These are phyloP conservation scores for Lantana camara DNA, from an alignment of 257 asterid species.

Conservation along the genomic window DNA sequence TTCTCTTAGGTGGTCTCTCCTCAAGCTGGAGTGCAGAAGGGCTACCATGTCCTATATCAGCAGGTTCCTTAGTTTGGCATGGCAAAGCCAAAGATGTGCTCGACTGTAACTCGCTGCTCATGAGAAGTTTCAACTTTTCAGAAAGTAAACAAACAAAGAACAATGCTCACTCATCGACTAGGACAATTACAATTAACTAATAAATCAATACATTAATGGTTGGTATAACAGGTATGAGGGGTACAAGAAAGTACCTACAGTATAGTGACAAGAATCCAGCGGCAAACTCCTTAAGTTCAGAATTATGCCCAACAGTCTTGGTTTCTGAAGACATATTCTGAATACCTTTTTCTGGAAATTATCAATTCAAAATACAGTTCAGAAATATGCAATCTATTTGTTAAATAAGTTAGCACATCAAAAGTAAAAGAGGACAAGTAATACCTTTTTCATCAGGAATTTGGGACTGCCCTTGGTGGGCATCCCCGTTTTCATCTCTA, in stretches of 20 bases:
- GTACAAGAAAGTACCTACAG: slow-evolving; percentile 60
- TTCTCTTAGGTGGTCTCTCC: slow-evolving; percentile 46
- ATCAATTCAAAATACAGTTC: slow-evolving; percentile 29
- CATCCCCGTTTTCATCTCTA: slow-evolving; percentile 39
- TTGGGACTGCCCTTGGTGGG: slow-evolving; percentile 23
- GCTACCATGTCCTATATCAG: slow-evolving; percentile 39
- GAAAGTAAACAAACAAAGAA: slow-evolving; percentile 20
- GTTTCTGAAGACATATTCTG: slow-evolving; percentile 34
- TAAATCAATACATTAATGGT: slow-evolving; percentile 4
- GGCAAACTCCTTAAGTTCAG: slow-evolving; percentile 64
- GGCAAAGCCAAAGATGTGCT: slow-evolving; percentile 42
- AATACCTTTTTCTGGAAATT: slow-evolving; percentile 28
- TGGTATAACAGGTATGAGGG: background rate
- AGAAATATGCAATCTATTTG: slow-evolving; percentile 28
- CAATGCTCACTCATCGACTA: slow-evolving; percentile 15
- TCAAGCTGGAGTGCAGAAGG: slow-evolving; percentile 44
- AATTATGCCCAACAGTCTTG: slow-evolving; percentile 29
- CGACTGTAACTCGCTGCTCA: slow-evolving; percentile 52
- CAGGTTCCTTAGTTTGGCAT: slow-evolving; percentile 36
- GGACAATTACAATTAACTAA: slow-evolving; percentile 6
- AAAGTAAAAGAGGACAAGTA: background rate
- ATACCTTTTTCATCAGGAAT: slow-evolving; percentile 32
- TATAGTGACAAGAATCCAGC: slow-evolving; percentile 66
- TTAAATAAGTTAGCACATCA: background rate
- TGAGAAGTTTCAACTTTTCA: slow-evolving; percentile 26